Conservation (phyloP, 306 rosid genomes). For the Rosa chinensis region DNA sequence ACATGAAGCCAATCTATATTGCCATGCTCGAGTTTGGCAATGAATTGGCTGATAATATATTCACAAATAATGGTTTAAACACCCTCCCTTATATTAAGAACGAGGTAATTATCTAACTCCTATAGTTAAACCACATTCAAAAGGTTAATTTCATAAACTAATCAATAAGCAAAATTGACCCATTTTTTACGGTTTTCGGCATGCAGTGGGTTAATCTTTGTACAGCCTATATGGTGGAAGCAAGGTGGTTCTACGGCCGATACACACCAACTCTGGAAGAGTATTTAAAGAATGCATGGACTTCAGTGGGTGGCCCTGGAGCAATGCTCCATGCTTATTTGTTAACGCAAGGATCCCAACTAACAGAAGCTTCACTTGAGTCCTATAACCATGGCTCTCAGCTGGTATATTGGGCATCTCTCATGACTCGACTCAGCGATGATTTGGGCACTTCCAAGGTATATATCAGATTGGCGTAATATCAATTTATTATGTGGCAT, state of each 20-base stretch:
- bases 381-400: constrained; percentile 19
- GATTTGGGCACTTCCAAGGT: constrained; percentile 40
- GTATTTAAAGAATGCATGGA: constrained; percentile 29
- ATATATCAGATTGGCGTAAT: not conserved
- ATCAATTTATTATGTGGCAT: no score
- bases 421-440: constrained; percentile 23
- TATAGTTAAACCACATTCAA: no score
- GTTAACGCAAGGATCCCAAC: not conserved
- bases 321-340: constrained; percentile 26
- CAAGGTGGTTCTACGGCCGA: constrained; percentile 28
- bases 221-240: constrained; percentile 29
- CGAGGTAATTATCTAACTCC: constrained; percentile 12
- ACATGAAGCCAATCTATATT: constrained; percentile 32
- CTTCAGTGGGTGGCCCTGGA: constrained; percentile 34
- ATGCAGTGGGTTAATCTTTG: constrained; percentile 36
- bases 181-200: no score
- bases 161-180: no score
- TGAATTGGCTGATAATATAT: not conserved
- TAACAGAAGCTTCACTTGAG: constrained; percentile 12
- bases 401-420: constrained; percentile 27
- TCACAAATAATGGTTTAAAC: not conserved
- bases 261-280: constrained; percentile 25
- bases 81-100: constrained; percentile 3
- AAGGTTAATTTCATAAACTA: no score
- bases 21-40: constrained; percentile 28